Conservation (phyloP, 2,329 filamentous ascomycete species). For the Capronia coronata region DNA sequence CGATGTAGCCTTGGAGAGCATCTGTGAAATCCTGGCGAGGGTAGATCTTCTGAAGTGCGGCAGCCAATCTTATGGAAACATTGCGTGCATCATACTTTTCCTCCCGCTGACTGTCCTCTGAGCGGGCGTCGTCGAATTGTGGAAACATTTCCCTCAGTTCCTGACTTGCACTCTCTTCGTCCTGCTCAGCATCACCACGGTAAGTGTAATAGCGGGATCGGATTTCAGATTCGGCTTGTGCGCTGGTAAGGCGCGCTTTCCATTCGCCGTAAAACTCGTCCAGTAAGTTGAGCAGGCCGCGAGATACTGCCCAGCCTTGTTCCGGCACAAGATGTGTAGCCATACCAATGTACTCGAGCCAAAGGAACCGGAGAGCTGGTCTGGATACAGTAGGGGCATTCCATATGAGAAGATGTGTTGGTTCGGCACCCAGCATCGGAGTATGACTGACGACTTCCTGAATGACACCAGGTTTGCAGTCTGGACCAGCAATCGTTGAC, state of each 20-base stretch:
- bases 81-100: conserved; percentile 43
- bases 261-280: conserved; percentile 71
- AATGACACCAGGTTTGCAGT: conserved; percentile 26
- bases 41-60: conserved; percentile 50
- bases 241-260: conserved; percentile 67
- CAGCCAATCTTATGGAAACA: conserved; percentile 56
- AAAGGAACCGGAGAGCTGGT: conserved; percentile 8
- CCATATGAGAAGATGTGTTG: conserved; percentile 10
- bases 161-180: conserved; percentile 65
- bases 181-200: conserved; percentile 67
- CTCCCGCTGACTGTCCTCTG: conserved; percentile 27
- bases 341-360: conserved; percentile 15
- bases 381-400: neutral
- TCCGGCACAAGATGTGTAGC: neutral
- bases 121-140: conserved; percentile 52
- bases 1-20: conserved; percentile 33
- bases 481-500: conserved; percentile 17
- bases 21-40: conserved; percentile 29
- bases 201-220: conserved; percentile 78
- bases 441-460: conserved; percentile 34
- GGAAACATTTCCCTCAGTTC: conserved; percentile 80
- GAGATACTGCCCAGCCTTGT: neutral
- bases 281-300: conserved; percentile 39
- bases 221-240: conserved; percentile 66
- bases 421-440: conserved; percentile 36